Base-by-base conservation (phyloP, 176 grass and related monocot genomes). In the Aegilops longissima region DNA sequence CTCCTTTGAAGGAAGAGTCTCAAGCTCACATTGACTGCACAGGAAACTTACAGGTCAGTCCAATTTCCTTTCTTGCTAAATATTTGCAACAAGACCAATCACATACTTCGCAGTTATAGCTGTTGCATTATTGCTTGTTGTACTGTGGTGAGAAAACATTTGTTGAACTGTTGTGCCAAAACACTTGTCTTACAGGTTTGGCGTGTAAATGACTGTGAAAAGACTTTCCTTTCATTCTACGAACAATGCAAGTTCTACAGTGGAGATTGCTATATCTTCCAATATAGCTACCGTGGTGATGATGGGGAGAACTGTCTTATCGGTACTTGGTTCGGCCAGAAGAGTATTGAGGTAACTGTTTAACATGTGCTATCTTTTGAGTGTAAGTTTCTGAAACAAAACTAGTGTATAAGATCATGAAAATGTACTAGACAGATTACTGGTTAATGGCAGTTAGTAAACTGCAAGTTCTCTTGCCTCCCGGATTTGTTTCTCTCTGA, bases 231-330 rank as follows among this genome's bases (percentile, higher is more conserved):
- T 75, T 88, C 94, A 63, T 91, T 91, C 77, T 93, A 90, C 58
- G 90, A 96, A 73, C 97, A 99, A 90, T 94, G 88, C 90, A 99
- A 96, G 86, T 99, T 99, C 87, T 99, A 93, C 73, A 94, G 89
- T 87, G 97, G 97, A 47, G 97, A 99, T 71, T 99, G 97, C 83
- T 96, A 96, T 80, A 93, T 99, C 31, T 99, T 99, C 85, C 97
- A 94, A 92, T 99, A 99, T 89, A 86, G 80, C 82, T 99, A 99
- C 84, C 86, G 92, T 85, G 92, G 94, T 73, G 92, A 94, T 3
- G 87, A 90, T 35, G 92, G 85, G 47, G 97, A 99, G 51, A 94
- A 99, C 77, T 92, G 88, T 78, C 78, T 99, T 33, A 90, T 99
- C 62, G 97, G 97, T 75, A 96, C 94, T 76, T 99, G 97, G 97